Base-by-base conservation (phyloP, 441 rosid species). In the Euphorbia schlechtendalii region DNA sequence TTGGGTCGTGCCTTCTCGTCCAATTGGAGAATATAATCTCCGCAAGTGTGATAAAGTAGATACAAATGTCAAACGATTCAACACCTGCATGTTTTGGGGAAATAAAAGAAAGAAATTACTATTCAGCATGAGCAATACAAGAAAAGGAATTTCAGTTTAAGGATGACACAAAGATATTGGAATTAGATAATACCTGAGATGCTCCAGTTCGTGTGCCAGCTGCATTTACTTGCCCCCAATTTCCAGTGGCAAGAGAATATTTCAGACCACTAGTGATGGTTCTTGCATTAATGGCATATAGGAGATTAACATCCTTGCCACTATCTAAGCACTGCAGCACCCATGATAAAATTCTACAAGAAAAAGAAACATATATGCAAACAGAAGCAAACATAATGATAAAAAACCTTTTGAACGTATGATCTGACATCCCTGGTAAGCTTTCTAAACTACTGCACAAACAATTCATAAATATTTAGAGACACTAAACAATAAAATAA, bases 201-300 rank as follows among this genome's bases (percentile, higher is more conserved):
- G 91, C 99, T 83, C 99, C 99, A 67, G 99, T 98, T 76, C 99
- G 87, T 72, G 99, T 91, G 49, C 98, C 99, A 68, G 98, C 98
- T 38, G 99, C 98, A 77, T 94, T 94, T 72, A 98, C 96, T 76
- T 94, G 96, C 41, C 99, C 98, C 99, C 98, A 94, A 64, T 94
- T 91, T 61, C 99, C 99, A 63, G 98, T 94, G 66, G 99, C 99
- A 72, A 94, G 96, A 4, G 99, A 89, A 75, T 94, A 94, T 73
- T 94, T 94, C 64, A 91, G 86, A 62, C 96, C 98, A 76, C 96
- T 87, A 61, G 98, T 91, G 61, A 94, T 94, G 54, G 98, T 91
- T 78, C 91, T 91, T 51, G 98, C 98, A 78, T 91, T 94, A 56
- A 94, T 91, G 58, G 98, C 98, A 68, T 84, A 89, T 82, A 84